Conservation (phyloP, 805 yeast species). For the Yarrowia sp. region DNA sequence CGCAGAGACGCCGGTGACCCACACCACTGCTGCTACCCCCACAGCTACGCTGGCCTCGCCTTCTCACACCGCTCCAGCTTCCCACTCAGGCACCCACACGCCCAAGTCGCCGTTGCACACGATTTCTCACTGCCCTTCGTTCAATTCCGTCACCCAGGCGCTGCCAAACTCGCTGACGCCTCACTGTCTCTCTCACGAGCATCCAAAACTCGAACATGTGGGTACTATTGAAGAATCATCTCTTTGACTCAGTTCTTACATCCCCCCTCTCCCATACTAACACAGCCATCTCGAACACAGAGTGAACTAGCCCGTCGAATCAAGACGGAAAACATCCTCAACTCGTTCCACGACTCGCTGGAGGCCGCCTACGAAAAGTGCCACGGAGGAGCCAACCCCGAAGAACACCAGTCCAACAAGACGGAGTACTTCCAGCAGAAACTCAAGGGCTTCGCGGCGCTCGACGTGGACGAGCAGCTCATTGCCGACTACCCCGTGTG, state of each 20-base stretch:
- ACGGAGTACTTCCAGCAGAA: slow-evolving; percentile 35
- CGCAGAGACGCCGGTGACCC: background rate
- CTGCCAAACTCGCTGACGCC: background rate
- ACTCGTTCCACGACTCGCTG: slow-evolving; percentile 37
- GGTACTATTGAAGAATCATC: too few relatives aligned
- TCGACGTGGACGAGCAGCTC: slow-evolving; percentile 39
- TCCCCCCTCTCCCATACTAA: slow-evolving; percentile 10
- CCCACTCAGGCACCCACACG: background rate
- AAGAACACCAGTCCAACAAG: slow-evolving; percentile 28
- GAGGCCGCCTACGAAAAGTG: slow-evolving; percentile 36
- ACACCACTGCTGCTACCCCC: background rate
- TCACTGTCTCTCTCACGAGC: background rate
- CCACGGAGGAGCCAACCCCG: slow-evolving; percentile 37
- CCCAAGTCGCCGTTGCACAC: background rate
- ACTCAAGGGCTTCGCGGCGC: slow-evolving; percentile 35
- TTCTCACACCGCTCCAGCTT: background rate
- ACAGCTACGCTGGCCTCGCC: background rate
- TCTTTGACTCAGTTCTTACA: too few relatives aligned
- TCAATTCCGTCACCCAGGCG: background rate
- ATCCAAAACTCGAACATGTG: too few relatives aligned
- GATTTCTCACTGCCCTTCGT: background rate
- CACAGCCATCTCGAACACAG: slow-evolving; percentile 35
- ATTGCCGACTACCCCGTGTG: slow-evolving; percentile 69
- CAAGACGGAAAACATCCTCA: slow-evolving; percentile 35
- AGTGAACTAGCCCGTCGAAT: slow-evolving; percentile 21